These are phyloP conservation scores for Sordariomycetes sp. DNA, from an alignment of 2,329 filamentous ascomycete genomes.

Conservation along the genomic window DNA sequence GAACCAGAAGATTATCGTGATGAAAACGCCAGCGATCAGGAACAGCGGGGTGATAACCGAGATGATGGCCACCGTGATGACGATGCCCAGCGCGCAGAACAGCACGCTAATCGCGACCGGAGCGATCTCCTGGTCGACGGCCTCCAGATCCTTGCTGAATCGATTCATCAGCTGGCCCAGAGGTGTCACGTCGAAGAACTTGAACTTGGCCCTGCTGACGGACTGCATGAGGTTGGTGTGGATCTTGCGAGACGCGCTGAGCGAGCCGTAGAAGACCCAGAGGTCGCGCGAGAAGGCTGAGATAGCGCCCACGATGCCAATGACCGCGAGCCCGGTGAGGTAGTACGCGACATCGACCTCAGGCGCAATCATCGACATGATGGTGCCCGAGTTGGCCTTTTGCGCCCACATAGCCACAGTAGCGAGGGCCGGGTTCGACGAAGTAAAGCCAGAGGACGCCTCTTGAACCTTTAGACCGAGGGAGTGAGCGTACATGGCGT, in stretches of 20 bases:
- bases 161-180: slow-evolving; percentile 95
- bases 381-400: slow-evolving; percentile 4
- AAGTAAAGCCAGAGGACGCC: neutral
- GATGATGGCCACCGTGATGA: slow-evolving; percentile 82
- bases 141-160: slow-evolving; percentile 94
- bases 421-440: neutral
- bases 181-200: slow-evolving; percentile 94
- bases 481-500: neutral
- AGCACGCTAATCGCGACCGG: slow-evolving; percentile 72
- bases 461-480: neutral
- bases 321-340: slow-evolving; percentile 65
- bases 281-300: slow-evolving; percentile 73
- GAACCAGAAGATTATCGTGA: slow-evolving; percentile 67
- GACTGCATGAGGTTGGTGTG: slow-evolving; percentile 67
- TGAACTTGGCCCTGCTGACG: slow-evolving; percentile 83
- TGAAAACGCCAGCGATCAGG: slow-evolving; percentile 74
- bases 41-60: slow-evolving; percentile 83
- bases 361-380: slow-evolving; percentile 4
- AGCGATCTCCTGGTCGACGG: slow-evolving; percentile 90
- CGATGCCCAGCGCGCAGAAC: slow-evolving; percentile 49
- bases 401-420: neutral
- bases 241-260: slow-evolving; percentile 75
- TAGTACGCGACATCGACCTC: slow-evolving; percentile 77
- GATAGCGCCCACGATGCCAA: slow-evolving; percentile 66
- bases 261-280: slow-evolving; percentile 83